Percentiles rank a stretch among this genome's conserved stretches.
Evolutionary conservation across 2,329 filamentous ascomycete species (phyloP).

Genomic region (Colletotrichum scovillei): DNA sequence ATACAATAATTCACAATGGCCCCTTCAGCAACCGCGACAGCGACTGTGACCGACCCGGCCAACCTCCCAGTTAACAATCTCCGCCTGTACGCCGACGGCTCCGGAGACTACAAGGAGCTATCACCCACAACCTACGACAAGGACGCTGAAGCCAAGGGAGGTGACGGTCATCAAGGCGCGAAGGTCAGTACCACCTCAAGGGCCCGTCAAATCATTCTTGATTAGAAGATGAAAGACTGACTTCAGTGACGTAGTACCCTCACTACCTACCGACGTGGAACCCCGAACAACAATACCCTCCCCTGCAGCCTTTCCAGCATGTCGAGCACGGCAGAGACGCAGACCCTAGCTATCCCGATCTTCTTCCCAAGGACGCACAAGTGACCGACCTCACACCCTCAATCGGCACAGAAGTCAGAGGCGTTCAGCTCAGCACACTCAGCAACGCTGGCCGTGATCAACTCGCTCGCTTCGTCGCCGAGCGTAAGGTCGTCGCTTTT

Average conservation of each 20-base stretch:
- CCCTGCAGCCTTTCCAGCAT: constrained; percentile 71
- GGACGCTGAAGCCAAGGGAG: constrained; percentile 42
- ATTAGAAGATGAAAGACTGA: neutral
- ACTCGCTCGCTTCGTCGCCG: constrained; percentile 72
- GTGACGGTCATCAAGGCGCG: constrained; percentile 36
- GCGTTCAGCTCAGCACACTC: constrained; percentile 73
- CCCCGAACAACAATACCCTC: constrained; percentile 65
- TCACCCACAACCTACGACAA: constrained; percentile 40
- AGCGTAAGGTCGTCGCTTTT: constrained; percentile 76
- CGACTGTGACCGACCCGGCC: constrained; percentile 39
- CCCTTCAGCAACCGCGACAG: constrained; percentile 47
- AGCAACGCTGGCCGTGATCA: constrained; percentile 72
- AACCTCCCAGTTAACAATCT: constrained; percentile 40
- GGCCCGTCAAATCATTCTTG: neutral
- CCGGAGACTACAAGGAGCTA: constrained; percentile 45
- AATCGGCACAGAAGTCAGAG: constrained; percentile 72
- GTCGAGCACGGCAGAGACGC: constrained; percentile 75
- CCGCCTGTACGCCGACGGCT: constrained; percentile 47
- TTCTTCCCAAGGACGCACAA: constrained; percentile 60
- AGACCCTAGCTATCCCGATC: constrained; percentile 69
- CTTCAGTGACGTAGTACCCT: constrained; percentile 35
- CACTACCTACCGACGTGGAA: constrained; percentile 71
- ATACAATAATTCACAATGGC: constrained; percentile 41
- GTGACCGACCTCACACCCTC: constrained; percentile 69
- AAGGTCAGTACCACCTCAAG: constrained; percentile 23